Base-by-base conservation (phyloP, 441 rosid genomes). In the Biscutella laevigata region DNA sequence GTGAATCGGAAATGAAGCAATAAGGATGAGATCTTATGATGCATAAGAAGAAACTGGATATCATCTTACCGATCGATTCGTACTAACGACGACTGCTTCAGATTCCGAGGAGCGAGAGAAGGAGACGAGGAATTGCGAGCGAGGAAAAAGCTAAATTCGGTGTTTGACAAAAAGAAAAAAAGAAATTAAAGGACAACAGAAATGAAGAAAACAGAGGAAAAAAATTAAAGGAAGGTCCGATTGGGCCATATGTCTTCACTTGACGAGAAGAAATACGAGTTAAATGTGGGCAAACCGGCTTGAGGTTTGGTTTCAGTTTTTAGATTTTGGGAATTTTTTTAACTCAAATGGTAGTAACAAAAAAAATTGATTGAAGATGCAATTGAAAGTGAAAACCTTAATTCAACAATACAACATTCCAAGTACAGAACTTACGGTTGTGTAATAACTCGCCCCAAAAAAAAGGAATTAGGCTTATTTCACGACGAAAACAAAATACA, bases 21-120 rank as follows among this genome's bases (percentile, higher is more conserved):
- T 11, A 5, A 15, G 13, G 25, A 11, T 36, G 58, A 57, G 59
- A 50, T 57, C 46, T 20, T 13, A 12, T 10, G 46, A 48, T 47
- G 41, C 19, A 12, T 33, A 22, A 19, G 33, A 34, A 49, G 46
- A 50, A 64, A 41, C 20, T 13, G 28, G n/a, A 47, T 11, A 25
- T 41, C 26, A 3, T 58, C 60, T 51, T 42, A 65, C 70, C 60
- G 60, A 65, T 58, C 55, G 30, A 51, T 42, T 54, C 34, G 60
- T 16, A 1, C 43, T 29, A 9, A 21, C 38, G 64, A 59, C 2
- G 13, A 15, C 36, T 65, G 60, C 35, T 58, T 66, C 65, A 52
- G 70, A 57, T 57, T 57, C 64, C 64, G 41, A 57, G 35, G 35
- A 42, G 48, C 57, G 38, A 53, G 35, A 19, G 6, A 33, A 14